Conservation (phyloP, 1,284 basidiomycete genomes). For the Apiotrichum porosum region DNA sequence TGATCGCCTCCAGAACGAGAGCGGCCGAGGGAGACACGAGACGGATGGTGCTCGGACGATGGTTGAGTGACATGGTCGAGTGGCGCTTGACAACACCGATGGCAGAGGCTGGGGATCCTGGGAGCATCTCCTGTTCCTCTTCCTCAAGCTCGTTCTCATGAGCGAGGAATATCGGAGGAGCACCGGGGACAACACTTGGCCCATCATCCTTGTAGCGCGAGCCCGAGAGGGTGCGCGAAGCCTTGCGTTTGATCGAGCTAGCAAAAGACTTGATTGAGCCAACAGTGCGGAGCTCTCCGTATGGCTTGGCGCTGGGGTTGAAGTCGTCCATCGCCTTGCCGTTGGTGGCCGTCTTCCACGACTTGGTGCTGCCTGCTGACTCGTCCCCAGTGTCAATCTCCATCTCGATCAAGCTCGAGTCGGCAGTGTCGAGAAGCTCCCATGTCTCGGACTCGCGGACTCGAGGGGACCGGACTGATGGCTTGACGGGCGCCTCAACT, state of each 20-base stretch:
- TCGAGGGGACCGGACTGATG: too few species aligned
- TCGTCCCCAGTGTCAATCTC: conserved; percentile 1
- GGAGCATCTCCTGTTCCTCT: conserved; percentile 17
- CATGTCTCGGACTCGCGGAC: conserved; percentile 25
- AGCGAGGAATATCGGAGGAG: too few species aligned
- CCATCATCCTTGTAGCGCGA: not conserved
- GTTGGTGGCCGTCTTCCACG: conserved; percentile 43
- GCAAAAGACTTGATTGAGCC: conserved; percentile 15
- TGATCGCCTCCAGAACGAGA: not conserved
- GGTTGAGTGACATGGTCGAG: conserved; percentile 27
- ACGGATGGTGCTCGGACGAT: conserved; percentile 38
- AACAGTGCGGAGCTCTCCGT: conserved; percentile 3
- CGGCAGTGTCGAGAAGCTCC: conserved; percentile 35
- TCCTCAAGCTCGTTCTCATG: too few species aligned
- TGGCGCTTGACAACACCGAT: conserved; percentile 39
- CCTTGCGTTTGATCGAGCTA: conserved; percentile 12
- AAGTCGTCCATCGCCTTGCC: conserved; percentile 35
- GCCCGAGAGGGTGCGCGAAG: conserved; percentile 13
- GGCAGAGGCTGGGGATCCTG: conserved; percentile 41
- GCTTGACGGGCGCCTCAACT: too few species aligned
- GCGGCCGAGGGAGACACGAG: conserved; percentile 31
- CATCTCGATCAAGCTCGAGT: conserved; percentile 29
- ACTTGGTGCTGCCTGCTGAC: conserved; percentile 19
- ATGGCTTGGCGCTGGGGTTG: not conserved
- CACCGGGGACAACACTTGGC: not conserved